Evolutionary conservation across 371 early-diverging fungal species (phyloP).

Genomic region (Apophysomyces ossiformis): DNA sequence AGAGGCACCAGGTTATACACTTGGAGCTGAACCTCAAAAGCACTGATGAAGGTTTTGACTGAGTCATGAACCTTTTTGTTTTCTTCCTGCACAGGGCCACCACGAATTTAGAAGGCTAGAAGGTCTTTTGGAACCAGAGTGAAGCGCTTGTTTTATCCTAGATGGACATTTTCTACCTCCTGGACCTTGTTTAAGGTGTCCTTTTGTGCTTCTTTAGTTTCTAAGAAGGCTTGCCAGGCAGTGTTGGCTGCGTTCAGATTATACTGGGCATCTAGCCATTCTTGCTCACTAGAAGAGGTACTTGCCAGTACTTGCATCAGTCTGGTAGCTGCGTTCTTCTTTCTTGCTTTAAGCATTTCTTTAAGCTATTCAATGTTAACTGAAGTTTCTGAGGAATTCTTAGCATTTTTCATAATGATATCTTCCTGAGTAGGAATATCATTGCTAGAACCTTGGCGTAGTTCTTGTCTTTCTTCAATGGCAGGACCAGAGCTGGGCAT

Average conservation of each 20-base stretch:
- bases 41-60: not conserved
- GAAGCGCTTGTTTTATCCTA: not conserved
- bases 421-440: not conserved
- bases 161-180: not conserved
- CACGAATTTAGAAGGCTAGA: not conserved
- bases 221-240: not conserved
- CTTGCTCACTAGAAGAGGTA: not conserved
- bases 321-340: not conserved
- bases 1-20: no score
- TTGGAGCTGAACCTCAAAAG: no score
- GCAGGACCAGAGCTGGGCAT: no score
- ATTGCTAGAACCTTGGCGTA: not conserved
- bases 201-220: not conserved
- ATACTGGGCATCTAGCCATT: not conserved
- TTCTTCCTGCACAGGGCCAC: not conserved
- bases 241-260: not conserved
- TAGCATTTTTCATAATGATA: not conserved
- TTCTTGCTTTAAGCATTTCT: not conserved
- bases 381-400: not conserved
- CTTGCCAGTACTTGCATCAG: conserved; percentile 2
- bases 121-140: not conserved
- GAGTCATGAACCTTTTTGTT: not conserved
- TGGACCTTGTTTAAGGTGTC: not conserved
- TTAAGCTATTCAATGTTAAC: not conserved
- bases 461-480: not conserved